Conservation (phyloP, 306 rosid species). For the Pueraria montana region DNA sequence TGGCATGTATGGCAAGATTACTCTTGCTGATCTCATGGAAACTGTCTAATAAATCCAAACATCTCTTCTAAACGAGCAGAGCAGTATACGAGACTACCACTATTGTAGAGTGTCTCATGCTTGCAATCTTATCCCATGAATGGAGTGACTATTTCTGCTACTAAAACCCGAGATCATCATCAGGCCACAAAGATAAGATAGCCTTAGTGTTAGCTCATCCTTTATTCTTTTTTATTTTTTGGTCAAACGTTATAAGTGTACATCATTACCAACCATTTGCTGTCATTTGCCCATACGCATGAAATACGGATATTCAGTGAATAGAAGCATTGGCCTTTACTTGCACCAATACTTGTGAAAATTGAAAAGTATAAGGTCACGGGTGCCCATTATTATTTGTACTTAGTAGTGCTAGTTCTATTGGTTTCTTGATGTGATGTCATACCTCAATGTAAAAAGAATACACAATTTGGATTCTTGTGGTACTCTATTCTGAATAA, state of each 20-base stretch:
- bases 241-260: constrained; percentile 4
- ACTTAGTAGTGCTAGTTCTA: constrained; percentile 20
- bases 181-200: constrained; percentile 16
- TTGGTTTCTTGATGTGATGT: constrained; percentile 5
- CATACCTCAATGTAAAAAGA: constrained; percentile 17
- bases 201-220: constrained; percentile 1
- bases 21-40: constrained; percentile 70
- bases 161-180: constrained; percentile 11
- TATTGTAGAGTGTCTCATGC: not conserved
- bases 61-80: not conserved
- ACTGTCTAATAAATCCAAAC: constrained; percentile 40
- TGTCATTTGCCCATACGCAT: not conserved
- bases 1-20: constrained; percentile 65
- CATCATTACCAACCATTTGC: constrained; percentile 22
- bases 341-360: not conserved
- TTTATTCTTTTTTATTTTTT: not conserved
- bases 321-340: not conserved
- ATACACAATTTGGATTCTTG: constrained; percentile 18
- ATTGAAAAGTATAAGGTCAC: not conserved
- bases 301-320: not conserved
- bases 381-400: constrained; percentile 7
- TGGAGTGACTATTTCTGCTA: not conserved
- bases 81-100: not conserved
- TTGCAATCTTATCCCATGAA: constrained; percentile 3
- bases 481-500: constrained; percentile 12